Evolutionary conservation across 768 basidiomycete genomes (phyloP), one percentile per base, ranked within the genome.

Genomic region (Phlebiopsis gigantea): DNA sequence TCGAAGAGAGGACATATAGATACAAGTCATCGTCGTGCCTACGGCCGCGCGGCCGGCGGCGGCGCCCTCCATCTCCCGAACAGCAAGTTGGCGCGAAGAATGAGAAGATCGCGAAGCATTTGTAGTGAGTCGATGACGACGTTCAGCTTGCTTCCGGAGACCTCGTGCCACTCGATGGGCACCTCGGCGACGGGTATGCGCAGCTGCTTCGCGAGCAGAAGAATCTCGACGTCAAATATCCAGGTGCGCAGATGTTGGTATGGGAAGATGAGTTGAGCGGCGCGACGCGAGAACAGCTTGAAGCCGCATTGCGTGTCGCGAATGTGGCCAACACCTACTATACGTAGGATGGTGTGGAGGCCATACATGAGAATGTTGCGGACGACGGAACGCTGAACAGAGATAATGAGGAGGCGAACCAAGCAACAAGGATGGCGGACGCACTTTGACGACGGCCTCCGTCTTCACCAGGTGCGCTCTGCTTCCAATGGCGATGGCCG

Each of bases 251-350:
- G 85, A 65, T 91, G 94, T 66, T 96, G 87, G 1, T 79, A 77
- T 0, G 92, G 92, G 71, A 96, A 98, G 59, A 98, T 84, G 57
- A 81, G 80, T 51, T 78, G 82, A 8, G 93, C 93, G 0, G 93
- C 87, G 2, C 76, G 65, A 10, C 93, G 90, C 15, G 93, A 85
- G 73, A 96, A 95, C 25, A 98, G 81, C 73, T 98, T 98, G 84
- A 98, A 98, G 29, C 95, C 95, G 67, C 95, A 97, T 68, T 97
- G 95, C 17, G 95, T 98, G 73, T 97, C 94, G 24, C 90, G 83
- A 58, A 96, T 89, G 66, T 92, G 87, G 7, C 87, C 87, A 2
- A 94, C 93, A 46, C 95, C 94, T 28, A 96, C 85, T 46, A 96
- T 81, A 31, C 88, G 84, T 8, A 97, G 79, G 67, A 94, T 85